Evolutionary conservation across 2,329 filamentous ascomycete genomes (phyloP), one percentile per base, ranked within the genome.

Genomic region (Pleurostoma richardsiae): DNA sequence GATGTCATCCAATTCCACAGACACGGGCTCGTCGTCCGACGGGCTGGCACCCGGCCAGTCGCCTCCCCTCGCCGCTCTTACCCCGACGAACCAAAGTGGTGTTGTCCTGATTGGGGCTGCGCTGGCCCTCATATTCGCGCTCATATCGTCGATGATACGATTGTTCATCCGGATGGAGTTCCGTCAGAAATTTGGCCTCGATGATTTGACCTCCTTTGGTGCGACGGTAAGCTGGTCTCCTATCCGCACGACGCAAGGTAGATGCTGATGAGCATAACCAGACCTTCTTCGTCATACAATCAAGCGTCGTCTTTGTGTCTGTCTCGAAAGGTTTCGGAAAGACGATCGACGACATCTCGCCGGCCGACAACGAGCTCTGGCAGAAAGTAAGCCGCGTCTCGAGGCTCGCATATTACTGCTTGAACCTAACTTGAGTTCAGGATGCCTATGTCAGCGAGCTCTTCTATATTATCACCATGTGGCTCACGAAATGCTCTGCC

Each of bases 401-500:
- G 28, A 44, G n/a, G 19, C 19, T 19, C 19, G 19, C 19, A 19
- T 19, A 40, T 30, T 30, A 30, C 29, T 19, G 7, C 6, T 29
- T 39, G n/a, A 41, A 7, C 27, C 10, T 10, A 40, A 43, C 4
- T 11, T 40, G 36, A 8, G 10, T 11, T 5, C 43, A 70, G 66
- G 56, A 59, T 19, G 57, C 66, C 31, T 68, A 66, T 46, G 56
- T 62, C 39, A 63, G 63, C 49, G 67, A 76, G 48, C 55, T 72
- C n/a, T 59, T 76, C 45, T 70, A 67, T 44, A 52, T 75, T 39
- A 39, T 70, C 30, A 57, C 61, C 1, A 51, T 73, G 26, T 71
- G 67, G 49, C 57, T 72, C 11, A 69, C 70, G 4, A 74, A 75
- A 52, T 61, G 60, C 45, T 67, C 67, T 6, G 62, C 72, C 36